These are phyloP conservation scores for Lipomyces anomalus DNA, from an alignment of 805 yeast species.

Conservation along the genomic window DNA sequence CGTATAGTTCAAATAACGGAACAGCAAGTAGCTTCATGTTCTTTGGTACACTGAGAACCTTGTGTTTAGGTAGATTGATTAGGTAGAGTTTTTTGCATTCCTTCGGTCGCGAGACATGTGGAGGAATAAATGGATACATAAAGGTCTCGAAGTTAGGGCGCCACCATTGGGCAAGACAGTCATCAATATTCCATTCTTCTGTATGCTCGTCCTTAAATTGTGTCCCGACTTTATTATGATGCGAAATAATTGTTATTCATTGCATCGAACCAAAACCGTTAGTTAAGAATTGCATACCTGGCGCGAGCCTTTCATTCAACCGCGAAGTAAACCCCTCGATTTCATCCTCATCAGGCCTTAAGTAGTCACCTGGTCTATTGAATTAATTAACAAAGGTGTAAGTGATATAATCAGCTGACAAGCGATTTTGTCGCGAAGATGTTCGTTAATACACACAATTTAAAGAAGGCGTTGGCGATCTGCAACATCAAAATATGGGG, in stretches of 20 bases:
- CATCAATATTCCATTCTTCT: constrained; percentile 31
- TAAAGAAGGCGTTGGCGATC: constrained; percentile 33
- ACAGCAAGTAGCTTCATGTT: constrained; percentile 33
- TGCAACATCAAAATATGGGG: constrained; percentile 32
- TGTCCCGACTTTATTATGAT: constrained; percentile 4
- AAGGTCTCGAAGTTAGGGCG: constrained; percentile 32
- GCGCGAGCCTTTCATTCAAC: constrained; percentile 25
- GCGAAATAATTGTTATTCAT: neutral
- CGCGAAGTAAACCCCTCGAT: constrained; percentile 26
- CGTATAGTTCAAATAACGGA: constrained; percentile 33
- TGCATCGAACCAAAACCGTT: neutral
- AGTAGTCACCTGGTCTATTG: constrained; percentile 29
- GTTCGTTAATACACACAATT: constrained; percentile 20
- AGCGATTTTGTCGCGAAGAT: neutral
- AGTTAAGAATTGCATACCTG: constrained; percentile 6
- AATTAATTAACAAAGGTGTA: neutral
- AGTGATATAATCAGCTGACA: neutral
- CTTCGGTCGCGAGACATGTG: constrained; percentile 34
- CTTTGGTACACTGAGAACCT: constrained; percentile 29
- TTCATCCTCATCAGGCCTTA: constrained; percentile 28
- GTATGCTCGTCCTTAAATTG: constrained; percentile 20
- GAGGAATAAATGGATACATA: constrained; percentile 34
- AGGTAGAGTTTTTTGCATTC: constrained; percentile 34
- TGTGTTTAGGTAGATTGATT: constrained; percentile 29
- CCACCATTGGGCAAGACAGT: constrained; percentile 35